These are phyloP conservation scores for Xanthoconium stramineum DNA, from an alignment of 768 basidiomycete species.

Conservation along the genomic window DNA sequence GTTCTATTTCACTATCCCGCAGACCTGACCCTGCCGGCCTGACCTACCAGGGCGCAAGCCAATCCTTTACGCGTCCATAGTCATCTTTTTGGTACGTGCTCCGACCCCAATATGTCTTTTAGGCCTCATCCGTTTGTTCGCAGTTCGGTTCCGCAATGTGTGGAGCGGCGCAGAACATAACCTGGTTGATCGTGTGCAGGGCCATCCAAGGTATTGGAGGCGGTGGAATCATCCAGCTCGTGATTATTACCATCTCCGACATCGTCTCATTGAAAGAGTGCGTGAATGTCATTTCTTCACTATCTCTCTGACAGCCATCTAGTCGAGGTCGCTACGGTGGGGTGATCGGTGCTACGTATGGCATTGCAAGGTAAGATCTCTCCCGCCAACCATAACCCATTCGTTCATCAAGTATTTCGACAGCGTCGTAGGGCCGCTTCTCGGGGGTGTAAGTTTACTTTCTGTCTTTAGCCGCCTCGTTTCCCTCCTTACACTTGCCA, in stretches of 20 bases:
- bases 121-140: not conserved
- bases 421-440: slow-evolving; percentile 72
- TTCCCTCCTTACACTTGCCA: slow-evolving; percentile 2
- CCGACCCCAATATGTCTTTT: not conserved
- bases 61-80: slow-evolving; percentile 62
- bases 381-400: not conserved
- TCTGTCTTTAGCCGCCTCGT: not conserved
- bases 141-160: slow-evolving; percentile 79
- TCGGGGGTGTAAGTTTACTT: slow-evolving; percentile 66
- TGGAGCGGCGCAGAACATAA: slow-evolving; percentile 76
- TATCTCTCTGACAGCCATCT: slow-evolving; percentile 17
- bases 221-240: slow-evolving; percentile 74
- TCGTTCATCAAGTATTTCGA: not conserved
- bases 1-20: not conserved
- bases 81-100: slow-evolving; percentile 59
- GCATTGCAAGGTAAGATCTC: slow-evolving; percentile 46
- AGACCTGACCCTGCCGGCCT: slow-evolving; percentile 13
- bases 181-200: slow-evolving; percentile 71
- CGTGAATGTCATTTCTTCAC: slow-evolving; percentile 16
- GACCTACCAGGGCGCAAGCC: slow-evolving; percentile 56
- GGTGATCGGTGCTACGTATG: slow-evolving; percentile 75
- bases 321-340: slow-evolving; percentile 81
- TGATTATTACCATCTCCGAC: slow-evolving; percentile 77
- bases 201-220: slow-evolving; percentile 84
- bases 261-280: slow-evolving; percentile 80